Base-by-base conservation (phyloP, 768 basidiomycete genomes). In the Peribolospora kevripleyi region DNA sequence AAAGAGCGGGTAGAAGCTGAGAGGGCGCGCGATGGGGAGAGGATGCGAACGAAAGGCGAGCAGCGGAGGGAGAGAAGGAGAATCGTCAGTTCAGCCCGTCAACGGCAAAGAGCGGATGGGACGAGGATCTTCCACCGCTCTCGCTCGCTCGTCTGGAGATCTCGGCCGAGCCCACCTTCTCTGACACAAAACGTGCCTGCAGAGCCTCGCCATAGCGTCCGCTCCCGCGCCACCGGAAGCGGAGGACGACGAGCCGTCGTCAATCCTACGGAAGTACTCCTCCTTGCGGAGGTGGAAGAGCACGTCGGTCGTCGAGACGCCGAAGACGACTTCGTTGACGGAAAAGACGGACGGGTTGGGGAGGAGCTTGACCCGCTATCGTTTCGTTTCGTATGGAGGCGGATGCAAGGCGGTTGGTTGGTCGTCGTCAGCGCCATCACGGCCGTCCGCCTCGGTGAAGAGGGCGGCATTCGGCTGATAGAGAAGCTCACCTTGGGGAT, bases 1-100 rank as follows among this genome's bases (percentile, higher is more conserved):
- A 67, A 95, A 95, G 46, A 93, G 68, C 0, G 93, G 93, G 65
- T 97, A 98, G 70, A 93, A 93, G 62, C 87, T 95, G 64, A 14
- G 25, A 3, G 5, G 38, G 50, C 55, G 52, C 57, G 52, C 41
- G 54, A 7, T 14, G 5, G 11, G 48, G 46, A 36, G 40, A 48
- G 13, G 41, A 14, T 52, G 13, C 9, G 11, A 40, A 50, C 5
- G 10, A 52, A 5, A 39, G 37, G 25, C 55, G 9, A 7, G 48
- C 36, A 53, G 43, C 45, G 13, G 42, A 48, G 51, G 25, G n/a
- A 11, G 47, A 58, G 25, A 25, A 42, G 0, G 46, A 13, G 11
- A 14, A 2, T 11, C 40, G 4, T 52, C 38, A 52, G 3, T 14
- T 9, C 40, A 52, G 8, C 25, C 25, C 1, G 1, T 25, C 25